phyloP scores from a whole-genome alignment of 78 protist genomes.

The Bigelowiella natans region DNA sequence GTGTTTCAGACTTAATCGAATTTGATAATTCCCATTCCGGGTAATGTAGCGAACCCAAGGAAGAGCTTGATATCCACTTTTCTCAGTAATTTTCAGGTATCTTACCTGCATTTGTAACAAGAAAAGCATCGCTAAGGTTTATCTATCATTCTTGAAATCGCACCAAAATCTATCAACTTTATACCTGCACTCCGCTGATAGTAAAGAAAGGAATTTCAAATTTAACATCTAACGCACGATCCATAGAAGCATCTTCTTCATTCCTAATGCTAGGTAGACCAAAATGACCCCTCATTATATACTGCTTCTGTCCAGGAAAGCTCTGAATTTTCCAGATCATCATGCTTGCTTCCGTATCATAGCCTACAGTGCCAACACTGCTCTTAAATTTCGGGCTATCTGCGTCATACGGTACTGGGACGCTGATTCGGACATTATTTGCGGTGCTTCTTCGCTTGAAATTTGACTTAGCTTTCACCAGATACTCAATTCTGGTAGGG shows the following conservation, averaged over 20 bases:
- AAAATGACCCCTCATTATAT: constrained; percentile 64
- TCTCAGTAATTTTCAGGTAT: constrained; percentile 90
- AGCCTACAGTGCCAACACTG: constrained; percentile 61
- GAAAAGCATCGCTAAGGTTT: too few species aligned
- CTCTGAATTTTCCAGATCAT: too few species aligned
- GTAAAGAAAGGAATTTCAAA: constrained; percentile 98
- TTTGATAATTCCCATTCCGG: constrained; percentile 58
- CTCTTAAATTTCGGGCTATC: constrained; percentile 82
- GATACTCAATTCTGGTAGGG: constrained; percentile 73
- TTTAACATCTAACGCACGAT: constrained; percentile 82
- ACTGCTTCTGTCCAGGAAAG: constrained; percentile 7
- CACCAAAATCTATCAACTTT: too few species aligned
- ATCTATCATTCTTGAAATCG: too few species aligned
- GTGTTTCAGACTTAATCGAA: too few species aligned
- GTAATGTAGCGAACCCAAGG: constrained; percentile 96
- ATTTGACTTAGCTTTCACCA: constrained; percentile 76
- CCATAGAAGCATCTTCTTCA: constrained; percentile 46
- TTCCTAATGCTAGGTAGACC: constrained; percentile 79
- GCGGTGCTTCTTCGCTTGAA: constrained; percentile 80
- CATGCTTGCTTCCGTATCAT: constrained; percentile 82
- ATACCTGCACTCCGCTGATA: constrained; percentile 91
- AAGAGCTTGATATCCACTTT: constrained; percentile 85
- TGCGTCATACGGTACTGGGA: constrained; percentile 94
- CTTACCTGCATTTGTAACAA: constrained; percentile 63
- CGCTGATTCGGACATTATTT: constrained; percentile 73